Conservation (phyloP, 345 rosid species). For the Aurinia saxatilis region DNA sequence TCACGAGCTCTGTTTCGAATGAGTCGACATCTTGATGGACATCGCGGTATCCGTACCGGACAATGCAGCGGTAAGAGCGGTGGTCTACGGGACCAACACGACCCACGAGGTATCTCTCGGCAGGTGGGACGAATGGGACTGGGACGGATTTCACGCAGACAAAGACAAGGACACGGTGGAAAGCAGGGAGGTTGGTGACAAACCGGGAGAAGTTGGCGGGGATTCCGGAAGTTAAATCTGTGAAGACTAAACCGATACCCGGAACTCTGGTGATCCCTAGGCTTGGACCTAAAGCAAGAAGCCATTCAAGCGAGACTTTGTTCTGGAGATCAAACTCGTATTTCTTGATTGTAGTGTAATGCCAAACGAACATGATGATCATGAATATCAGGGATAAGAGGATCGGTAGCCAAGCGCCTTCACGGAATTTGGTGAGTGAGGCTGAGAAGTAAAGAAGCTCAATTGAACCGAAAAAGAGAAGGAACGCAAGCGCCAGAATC, state of each 20-base stretch:
- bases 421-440: slow-evolving; percentile 86
- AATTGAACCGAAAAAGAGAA: slow-evolving; percentile 76
- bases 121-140: slow-evolving; percentile 80
- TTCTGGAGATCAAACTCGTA: slow-evolving; percentile 94
- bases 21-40: slow-evolving; percentile 92
- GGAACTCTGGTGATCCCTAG: slow-evolving; percentile 91
- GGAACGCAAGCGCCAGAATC: slow-evolving; percentile 57
- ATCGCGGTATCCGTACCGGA: slow-evolving; percentile 90
- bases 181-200: slow-evolving; percentile 97
- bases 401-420: slow-evolving; percentile 99
- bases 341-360: slow-evolving; percentile 82
- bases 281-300: slow-evolving; percentile 86
- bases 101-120: slow-evolving; percentile 88
- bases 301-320: slow-evolving; percentile 97
- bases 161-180: slow-evolving; percentile 82
- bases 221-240: slow-evolving; percentile 88
- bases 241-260: slow-evolving; percentile 89
- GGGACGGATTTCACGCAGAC: slow-evolving; percentile 95
- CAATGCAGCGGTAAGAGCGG: slow-evolving; percentile 84
- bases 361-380: slow-evolving; percentile 96
- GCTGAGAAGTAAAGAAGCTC: slow-evolving; percentile 98
- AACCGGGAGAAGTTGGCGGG: slow-evolving; percentile 98
- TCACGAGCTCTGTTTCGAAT: slow-evolving; percentile 72
- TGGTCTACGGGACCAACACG: slow-evolving; percentile 89
- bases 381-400: slow-evolving; percentile 84